Conservation (phyloP, 371 early-diverging fungal genomes). For the Sporodiniella umbellata region DNA sequence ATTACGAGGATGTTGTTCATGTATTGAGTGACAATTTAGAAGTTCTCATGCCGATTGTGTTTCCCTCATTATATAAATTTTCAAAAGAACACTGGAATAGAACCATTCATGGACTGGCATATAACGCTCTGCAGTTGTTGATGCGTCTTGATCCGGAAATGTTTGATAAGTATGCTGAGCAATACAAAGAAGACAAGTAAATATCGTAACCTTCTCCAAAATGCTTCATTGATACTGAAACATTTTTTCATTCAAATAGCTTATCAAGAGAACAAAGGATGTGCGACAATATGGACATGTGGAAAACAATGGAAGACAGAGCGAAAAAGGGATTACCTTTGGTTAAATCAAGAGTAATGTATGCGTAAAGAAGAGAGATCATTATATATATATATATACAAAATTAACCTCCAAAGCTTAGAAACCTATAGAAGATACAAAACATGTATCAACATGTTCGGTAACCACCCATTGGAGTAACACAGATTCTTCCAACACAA, state of each 20-base stretch:
- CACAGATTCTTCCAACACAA: not conserved
- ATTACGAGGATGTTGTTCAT: conserved; percentile 94
- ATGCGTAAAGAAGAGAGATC: not conserved
- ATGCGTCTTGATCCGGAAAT: conserved; percentile 88
- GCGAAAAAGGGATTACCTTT: not conserved
- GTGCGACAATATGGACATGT: conserved; percentile 3
- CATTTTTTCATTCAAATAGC: too few species aligned
- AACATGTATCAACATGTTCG: too few species aligned
- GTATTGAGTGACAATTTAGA: conserved; percentile 87
- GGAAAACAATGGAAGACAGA: conserved; percentile 7
- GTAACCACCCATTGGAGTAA: not conserved
- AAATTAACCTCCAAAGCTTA: too few species aligned
- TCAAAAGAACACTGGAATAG: conserved; percentile 97
- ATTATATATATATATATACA: not conserved
- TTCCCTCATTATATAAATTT: conserved; percentile 85
- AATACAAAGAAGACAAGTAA: conserved; percentile 61
- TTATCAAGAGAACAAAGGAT: not conserved
- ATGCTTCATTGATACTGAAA: too few species aligned
- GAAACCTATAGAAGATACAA: too few species aligned
- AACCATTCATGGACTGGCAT: conserved; percentile 91
- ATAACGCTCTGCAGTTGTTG: conserved; percentile 89
- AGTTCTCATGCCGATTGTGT: conserved; percentile 90
- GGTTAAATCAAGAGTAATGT: not conserved
- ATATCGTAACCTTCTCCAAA: too few species aligned
- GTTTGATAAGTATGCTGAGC: conserved; percentile 86